Percentiles rank a stretch among this genome's conserved stretches.
These are phyloP conservation scores for Dissophora ornata DNA, from an alignment of 192 early-diverging fungal genomes.

Conservation along the genomic window DNA sequence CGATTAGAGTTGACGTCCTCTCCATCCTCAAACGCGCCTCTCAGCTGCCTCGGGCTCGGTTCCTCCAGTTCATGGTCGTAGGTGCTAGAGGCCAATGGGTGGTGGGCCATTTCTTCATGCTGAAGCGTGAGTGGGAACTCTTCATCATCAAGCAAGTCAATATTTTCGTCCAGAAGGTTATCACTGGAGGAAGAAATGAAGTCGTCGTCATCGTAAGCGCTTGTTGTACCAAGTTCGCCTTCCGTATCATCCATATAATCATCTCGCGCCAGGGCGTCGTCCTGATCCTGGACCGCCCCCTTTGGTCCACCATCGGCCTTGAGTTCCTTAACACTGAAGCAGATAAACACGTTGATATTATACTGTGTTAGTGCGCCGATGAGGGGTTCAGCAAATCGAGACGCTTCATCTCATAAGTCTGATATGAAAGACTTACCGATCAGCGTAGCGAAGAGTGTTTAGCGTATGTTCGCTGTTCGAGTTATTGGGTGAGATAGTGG, in stretches of 20 bases:
- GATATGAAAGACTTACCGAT: constrained; percentile 66
- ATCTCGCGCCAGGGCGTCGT: constrained; percentile 10
- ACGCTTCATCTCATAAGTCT: too few species aligned
- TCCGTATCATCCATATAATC: constrained; percentile 49
- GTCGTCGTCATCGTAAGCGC: constrained; percentile 42
- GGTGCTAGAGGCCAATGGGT: constrained; percentile 32
- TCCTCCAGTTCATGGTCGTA: constrained; percentile 49
- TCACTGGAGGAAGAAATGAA: constrained; percentile 49
- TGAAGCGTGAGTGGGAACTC: constrained; percentile 43
- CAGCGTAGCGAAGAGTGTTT: constrained; percentile 97
- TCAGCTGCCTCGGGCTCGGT: constrained; percentile 26
- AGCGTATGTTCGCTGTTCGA: constrained; percentile 95
- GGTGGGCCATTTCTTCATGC: constrained; percentile 41
- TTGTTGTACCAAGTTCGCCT: constrained; percentile 24
- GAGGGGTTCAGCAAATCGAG: too few species aligned
- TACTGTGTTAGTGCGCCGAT: too few species aligned
- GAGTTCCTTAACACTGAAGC: constrained; percentile 41
- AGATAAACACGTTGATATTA: too few species aligned
- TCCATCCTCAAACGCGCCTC: constrained; percentile 57
- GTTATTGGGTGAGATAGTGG: constrained; percentile 96
- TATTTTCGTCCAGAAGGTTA: constrained; percentile 52
- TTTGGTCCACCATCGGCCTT: constrained; percentile 38
- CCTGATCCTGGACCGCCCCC: constrained; percentile 16
- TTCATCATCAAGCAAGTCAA: constrained; percentile 49
- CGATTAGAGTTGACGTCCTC: constrained; percentile 24